phyloP scores from a whole-genome alignment of 2,329 filamentous ascomycete genomes.

The Aspergillus pseudoviridinutans region DNA sequence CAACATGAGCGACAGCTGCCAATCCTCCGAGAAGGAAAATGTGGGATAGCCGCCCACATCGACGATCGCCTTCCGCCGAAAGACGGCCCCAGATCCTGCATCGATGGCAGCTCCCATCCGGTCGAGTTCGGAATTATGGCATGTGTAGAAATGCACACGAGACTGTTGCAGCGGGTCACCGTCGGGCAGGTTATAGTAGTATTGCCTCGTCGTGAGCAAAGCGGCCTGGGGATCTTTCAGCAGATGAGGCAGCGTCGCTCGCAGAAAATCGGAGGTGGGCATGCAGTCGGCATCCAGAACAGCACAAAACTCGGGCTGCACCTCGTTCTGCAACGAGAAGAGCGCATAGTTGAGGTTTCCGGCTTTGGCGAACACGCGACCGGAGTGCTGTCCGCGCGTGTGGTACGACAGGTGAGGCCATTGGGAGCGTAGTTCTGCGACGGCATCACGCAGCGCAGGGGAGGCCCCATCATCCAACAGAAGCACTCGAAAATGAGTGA shows the following conservation, averaged over 20 bases:
- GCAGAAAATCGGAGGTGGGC: slow-evolving; percentile 31
- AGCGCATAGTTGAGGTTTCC: slow-evolving; percentile 37
- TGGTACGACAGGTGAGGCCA: slow-evolving; percentile 53
- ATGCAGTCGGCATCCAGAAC: slow-evolving; percentile 37
- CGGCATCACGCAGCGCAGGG: slow-evolving; percentile 36
- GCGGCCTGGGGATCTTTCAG: slow-evolving; percentile 23
- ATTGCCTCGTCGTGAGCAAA: slow-evolving; percentile 32
- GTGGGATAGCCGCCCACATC: slow-evolving; percentile 32
- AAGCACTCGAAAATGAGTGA: slow-evolving; percentile 51
- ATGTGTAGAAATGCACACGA: slow-evolving; percentile 29
- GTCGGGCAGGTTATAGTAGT: slow-evolving; percentile 31
- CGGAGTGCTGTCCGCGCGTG: slow-evolving; percentile 44
- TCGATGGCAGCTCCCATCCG: slow-evolving; percentile 25
- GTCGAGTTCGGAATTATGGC: slow-evolving; percentile 31
- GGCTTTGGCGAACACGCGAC: slow-evolving; percentile 32
- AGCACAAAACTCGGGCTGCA: slow-evolving; percentile 27
- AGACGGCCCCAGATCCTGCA: slow-evolving; percentile 33
- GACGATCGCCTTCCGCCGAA: slow-evolving; percentile 28
- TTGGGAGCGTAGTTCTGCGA: slow-evolving; percentile 36
- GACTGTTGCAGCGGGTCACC: slow-evolving; percentile 30
- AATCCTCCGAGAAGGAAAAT: slow-evolving; percentile 34
- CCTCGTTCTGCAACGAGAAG: slow-evolving; percentile 18
- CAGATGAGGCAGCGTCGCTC: slow-evolving; percentile 35
- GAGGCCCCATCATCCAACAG: slow-evolving; percentile 55
- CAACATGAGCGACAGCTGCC: slow-evolving; percentile 31